Base-by-base conservation (phyloP, 495 filamentous ascomycete genomes). In the Trichoderma reesei region DNA sequence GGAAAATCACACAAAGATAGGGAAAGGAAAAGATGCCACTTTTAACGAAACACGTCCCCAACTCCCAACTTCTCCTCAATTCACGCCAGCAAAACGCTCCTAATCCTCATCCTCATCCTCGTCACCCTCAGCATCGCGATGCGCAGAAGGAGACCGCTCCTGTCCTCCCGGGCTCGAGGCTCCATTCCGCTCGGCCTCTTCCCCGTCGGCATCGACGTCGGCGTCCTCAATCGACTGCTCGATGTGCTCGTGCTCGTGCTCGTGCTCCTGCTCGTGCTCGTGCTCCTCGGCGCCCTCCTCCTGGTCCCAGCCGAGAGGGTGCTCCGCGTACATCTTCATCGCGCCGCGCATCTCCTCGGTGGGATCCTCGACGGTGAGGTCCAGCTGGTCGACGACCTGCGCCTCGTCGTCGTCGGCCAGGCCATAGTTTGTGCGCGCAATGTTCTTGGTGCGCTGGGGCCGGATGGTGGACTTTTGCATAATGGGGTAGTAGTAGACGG, bases 401-500 rank as follows among this genome's bases (percentile, higher is more conserved):
- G 73, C 74, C 61, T 78, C 76, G 41, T 78, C 74, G 59, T 79
- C 69, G 18, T 71, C 72, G 5, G 64, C 67, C 36, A 70, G 41
- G 54, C 76, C 69, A 59, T 74, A 75, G 10, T 74, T 73, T 31
- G 70, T 81, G 59, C 77, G 73, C 39, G 78, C 74, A 68, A 84
- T 83, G 66, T 82, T 83, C 73, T 79, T 83, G 63, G 73, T 77
- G 60, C 84, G 77, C 72, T 84, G 81, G 38, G 78, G 82, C 64
- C 78, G 74, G 67, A 87, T 79, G 33, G 75, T 73, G 63, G 76
- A 79, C 31, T 79, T 86, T 75, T 90, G 88, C 63, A 90, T 75
- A 66, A 98, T 84, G 0, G 92, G 91, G 68, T 97, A 98, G 72
- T 92, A 97, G 75, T 90, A 97, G 9, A 90, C 92, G 20, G 83